Base-by-base conservation (phyloP, 2,329 filamentous ascomycete genomes). In the Fusarium armeniacum region DNA sequence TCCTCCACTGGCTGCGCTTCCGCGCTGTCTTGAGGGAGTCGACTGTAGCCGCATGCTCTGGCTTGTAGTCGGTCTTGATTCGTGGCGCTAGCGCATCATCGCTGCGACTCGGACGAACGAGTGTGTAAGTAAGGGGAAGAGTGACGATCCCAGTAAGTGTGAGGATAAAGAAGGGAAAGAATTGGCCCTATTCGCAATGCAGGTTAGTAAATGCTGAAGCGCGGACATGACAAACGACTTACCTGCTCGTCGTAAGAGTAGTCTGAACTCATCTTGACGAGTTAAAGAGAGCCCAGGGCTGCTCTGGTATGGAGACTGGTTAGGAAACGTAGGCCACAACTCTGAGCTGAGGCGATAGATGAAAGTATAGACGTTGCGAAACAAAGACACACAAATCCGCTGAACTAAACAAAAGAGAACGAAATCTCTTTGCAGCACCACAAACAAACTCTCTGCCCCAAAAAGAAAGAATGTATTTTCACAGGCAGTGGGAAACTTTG, bases 121-220 rank as follows among this genome's bases (percentile, higher is more conserved):
- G 89, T 71, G 90, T 92, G 82, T 97, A 97, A 76, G 95, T 97
- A 76, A 97, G 87, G 67, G 95, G 94, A 62, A 97, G 83, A 35
- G 96, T 98, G 81, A 98, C 87, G 73, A 99, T 89, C 77, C 91
- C 90, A 68, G 91, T 90, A 76, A 98, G 87, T 44, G 94, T 98
- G 78, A 98, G 90, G 82, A 98, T 91, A 85, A 99, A 99, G 88
- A 97, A 97, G 73, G 97, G 96, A 86, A 98, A 99, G 85, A 98
- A 98, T 88, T 98, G 93, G 76, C 94, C 94, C 89, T 96, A 65
- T 62, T 36, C 38, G 16, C 9, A 12, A 24, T 5, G 13, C 13
- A 44, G 32, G 38, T 70, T 53, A 70, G 68, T 50, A 13, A 45
- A 16, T 28, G 22, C n/a, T 16, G 9, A 15, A 32, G 13, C 44